Evolutionary conservation across 805 yeast species (phyloP).

Genomic region (Starmerella sirachaensis): DNA sequence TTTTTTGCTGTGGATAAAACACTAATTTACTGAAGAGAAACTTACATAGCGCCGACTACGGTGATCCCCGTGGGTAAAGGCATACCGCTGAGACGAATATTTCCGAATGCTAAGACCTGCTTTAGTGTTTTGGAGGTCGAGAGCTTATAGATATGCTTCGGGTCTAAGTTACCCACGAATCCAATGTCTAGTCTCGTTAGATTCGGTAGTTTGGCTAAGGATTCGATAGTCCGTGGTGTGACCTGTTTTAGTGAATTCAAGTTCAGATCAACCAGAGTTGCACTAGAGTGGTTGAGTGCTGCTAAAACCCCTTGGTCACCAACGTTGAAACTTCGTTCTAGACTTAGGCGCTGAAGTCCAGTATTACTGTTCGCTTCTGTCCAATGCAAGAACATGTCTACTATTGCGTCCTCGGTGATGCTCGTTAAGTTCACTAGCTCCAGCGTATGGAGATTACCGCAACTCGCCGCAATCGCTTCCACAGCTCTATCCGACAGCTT

Average conservation of each 20-base stretch:
- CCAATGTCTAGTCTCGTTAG: conserved; percentile 64
- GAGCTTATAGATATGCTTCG: conserved; percentile 47
- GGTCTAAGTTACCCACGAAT: conserved; percentile 66
- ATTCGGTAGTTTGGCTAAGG: conserved; percentile 37
- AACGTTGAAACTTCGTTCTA: conserved; percentile 55
- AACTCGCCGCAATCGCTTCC: conserved; percentile 49
- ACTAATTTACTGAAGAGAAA: conserved; percentile 1
- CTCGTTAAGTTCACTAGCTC: conserved; percentile 50
- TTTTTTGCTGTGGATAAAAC: conserved; percentile 41
- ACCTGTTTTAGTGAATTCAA: conserved; percentile 61
- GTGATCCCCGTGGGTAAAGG: conserved; percentile 23
- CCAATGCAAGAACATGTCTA: conserved; percentile 48
- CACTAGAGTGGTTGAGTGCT: conserved; percentile 48
- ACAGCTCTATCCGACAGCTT: conserved; percentile 35
- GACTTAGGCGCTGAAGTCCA: conserved; percentile 48
- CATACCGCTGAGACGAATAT: conserved; percentile 25
- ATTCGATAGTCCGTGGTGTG: conserved; percentile 30
- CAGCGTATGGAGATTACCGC: conserved; percentile 38
- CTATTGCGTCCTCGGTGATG: conserved; percentile 57
- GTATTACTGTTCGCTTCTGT: conserved; percentile 26
- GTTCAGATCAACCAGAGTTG: conserved; percentile 55
- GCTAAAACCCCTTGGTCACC: conserved; percentile 53
- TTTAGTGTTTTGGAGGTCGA: conserved; percentile 52
- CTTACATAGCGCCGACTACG: conserved; percentile 24
- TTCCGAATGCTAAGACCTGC: conserved; percentile 69